phyloP scores from a whole-genome alignment of 1,284 basidiomycete species.

The Ustilago nuda region DNA sequence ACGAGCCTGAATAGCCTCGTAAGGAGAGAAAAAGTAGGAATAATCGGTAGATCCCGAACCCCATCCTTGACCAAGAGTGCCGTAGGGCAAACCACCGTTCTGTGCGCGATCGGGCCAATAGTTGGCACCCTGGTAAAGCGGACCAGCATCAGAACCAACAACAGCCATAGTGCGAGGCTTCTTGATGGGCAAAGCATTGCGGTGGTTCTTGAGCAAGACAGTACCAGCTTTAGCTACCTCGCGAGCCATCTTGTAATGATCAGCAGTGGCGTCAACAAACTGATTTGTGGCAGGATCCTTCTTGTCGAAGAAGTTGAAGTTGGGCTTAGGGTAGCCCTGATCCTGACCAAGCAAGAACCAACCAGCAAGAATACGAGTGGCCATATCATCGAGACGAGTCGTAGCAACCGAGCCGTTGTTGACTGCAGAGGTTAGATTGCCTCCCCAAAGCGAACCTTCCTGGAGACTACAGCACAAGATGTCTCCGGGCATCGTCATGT shows the following conservation, averaged over 20 bases:
- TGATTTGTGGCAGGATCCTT: slow-evolving; percentile 70
- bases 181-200: slow-evolving; percentile 48
- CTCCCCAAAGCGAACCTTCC: slow-evolving; percentile 50
- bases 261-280: slow-evolving; percentile 79
- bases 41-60: slow-evolving; percentile 73
- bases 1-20: slow-evolving; percentile 78
- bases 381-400: slow-evolving; percentile 72
- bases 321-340: slow-evolving; percentile 60
- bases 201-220: slow-evolving; percentile 80
- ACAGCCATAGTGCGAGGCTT: slow-evolving; percentile 54
- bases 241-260: slow-evolving; percentile 77
- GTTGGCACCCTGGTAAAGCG: slow-evolving; percentile 78
- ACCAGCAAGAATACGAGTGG: slow-evolving; percentile 66
- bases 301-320: slow-evolving; percentile 60
- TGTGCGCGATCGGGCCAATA: slow-evolving; percentile 74
- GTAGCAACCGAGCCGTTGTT: slow-evolving; percentile 78
- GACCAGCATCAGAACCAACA: slow-evolving; percentile 75
- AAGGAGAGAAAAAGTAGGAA: slow-evolving; percentile 72
- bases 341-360: slow-evolving; percentile 70
- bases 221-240: slow-evolving; percentile 80
- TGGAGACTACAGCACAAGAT: slow-evolving; percentile 39
- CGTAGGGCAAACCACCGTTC: slow-evolving; percentile 71
- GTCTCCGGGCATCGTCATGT: slow-evolving; percentile 72
- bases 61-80: slow-evolving; percentile 86
- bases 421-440: slow-evolving; percentile 76